These are phyloP conservation scores for Didymosphaeria variabile DNA, from an alignment of 2,329 filamentous ascomycete genomes.

Conservation along the genomic window DNA sequence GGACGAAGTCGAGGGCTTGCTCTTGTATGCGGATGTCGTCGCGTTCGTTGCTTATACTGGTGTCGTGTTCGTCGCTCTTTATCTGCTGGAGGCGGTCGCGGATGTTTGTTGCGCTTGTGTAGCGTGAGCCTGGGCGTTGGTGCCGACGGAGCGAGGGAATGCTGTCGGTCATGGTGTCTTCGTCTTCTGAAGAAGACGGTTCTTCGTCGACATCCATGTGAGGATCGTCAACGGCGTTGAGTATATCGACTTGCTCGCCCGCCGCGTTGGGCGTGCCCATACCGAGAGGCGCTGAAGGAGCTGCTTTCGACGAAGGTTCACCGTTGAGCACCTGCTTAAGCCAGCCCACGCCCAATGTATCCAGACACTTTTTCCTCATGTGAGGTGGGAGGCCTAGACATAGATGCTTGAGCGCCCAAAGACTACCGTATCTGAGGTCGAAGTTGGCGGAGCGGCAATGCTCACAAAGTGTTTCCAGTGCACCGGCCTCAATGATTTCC, in stretches of 20 bases:
- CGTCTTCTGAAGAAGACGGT: conserved; percentile 51
- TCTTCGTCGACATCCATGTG: conserved; percentile 53
- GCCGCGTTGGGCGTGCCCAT: conserved; percentile 68
- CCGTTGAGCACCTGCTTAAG: conserved; percentile 79
- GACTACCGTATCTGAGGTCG: conserved; percentile 80
- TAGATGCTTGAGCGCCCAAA: conserved; percentile 95
- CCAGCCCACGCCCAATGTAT: conserved; percentile 81
- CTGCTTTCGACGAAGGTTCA: conserved; percentile 53
- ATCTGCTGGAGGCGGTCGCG: conserved; percentile 55
- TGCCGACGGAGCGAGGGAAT: conserved; percentile 50
- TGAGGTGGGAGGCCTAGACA: conserved; percentile 76
- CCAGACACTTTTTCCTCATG: conserved; percentile 78
- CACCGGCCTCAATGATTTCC: conserved; percentile 76
- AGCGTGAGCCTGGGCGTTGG: conserved; percentile 48
- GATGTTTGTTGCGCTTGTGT: conserved; percentile 45
- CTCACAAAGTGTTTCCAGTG: conserved; percentile 80
- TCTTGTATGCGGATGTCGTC: conserved; percentile 89
- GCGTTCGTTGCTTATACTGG: conserved; percentile 72
- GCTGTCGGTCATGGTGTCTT: conserved; percentile 57
- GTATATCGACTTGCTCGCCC: conserved; percentile 67
- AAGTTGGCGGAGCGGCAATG: conserved; percentile 84
- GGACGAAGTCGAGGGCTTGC: conserved; percentile 86
- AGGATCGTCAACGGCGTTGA: conserved; percentile 61
- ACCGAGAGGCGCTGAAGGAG: conserved; percentile 51
- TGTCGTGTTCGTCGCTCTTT: conserved; percentile 73